These are phyloP conservation scores for Solanum hybrid DNA, from an alignment of 305 asterid species.

Conservation along the genomic window DNA sequence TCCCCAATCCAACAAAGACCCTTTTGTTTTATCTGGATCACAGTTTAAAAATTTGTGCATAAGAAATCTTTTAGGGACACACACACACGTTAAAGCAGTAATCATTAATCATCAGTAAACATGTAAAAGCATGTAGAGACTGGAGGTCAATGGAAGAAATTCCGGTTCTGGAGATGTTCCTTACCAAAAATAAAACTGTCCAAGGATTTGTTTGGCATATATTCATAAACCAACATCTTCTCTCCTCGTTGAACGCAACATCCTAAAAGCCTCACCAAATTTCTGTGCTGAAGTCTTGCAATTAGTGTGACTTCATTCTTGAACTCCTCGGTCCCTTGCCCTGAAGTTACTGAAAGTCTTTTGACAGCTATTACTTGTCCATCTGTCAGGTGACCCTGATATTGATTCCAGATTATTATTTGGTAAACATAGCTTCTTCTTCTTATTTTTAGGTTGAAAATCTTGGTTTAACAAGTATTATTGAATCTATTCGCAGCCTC, in stretches of 20 bases:
- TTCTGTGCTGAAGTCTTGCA: slow-evolving; percentile 39
- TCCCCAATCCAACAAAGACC: slow-evolving; percentile 22
- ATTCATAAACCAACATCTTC: slow-evolving; percentile 33
- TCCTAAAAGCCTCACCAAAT: slow-evolving; percentile 36
- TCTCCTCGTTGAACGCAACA: slow-evolving; percentile 32
- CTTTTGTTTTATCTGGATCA: slow-evolving; percentile 22
- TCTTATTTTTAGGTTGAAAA: background rate
- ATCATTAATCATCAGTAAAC: background rate
- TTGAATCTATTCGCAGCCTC: background rate
- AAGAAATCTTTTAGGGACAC: background rate
- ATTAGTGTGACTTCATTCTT: slow-evolving; percentile 32
- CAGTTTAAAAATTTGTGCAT: background rate
- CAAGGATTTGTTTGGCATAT: slow-evolving; percentile 32
- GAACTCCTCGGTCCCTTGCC: slow-evolving; percentile 33
- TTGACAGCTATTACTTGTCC: slow-evolving; percentile 34
- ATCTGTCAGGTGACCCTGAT: slow-evolving; percentile 23
- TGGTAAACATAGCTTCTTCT: background rate
- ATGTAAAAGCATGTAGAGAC: background rate
- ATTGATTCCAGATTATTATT: background rate
- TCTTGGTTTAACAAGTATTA: background rate
- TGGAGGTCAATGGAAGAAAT: background rate
- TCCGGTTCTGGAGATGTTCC: background rate
- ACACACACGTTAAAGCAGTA: background rate
- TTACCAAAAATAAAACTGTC: slow-evolving; percentile 30
- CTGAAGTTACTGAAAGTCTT: slow-evolving; percentile 26